phyloP scores from a whole-genome alignment of 2,329 filamentous ascomycete genomes.

The Chrysoporthe austroafricana region DNA sequence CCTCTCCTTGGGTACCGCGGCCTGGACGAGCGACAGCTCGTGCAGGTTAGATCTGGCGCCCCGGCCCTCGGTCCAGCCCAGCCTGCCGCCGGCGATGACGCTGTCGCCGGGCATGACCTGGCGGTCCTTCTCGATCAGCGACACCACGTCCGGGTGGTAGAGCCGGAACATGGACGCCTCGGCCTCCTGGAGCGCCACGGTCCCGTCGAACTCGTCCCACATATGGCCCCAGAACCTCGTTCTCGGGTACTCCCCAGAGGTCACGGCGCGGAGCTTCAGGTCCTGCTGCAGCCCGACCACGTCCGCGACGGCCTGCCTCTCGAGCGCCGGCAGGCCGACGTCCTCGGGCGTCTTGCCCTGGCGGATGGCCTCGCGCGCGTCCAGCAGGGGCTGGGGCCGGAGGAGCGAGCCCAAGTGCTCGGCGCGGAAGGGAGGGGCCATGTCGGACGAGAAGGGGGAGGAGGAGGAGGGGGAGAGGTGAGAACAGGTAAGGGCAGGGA shows the following conservation, averaged over 20 bases:
- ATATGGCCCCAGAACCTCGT: constrained; percentile 58
- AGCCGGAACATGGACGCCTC: constrained; percentile 56
- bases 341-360: constrained; percentile 57
- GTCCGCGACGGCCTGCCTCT: constrained; percentile 67
- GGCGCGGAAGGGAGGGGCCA: constrained; percentile 41
- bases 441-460: constrained; percentile 19
- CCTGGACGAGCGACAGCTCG: constrained; percentile 53
- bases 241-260: constrained; percentile 78
- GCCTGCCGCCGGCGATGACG: constrained; percentile 55
- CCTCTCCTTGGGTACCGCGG: constrained; percentile 48
- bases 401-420: constrained; percentile 44
- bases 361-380: constrained; percentile 61
- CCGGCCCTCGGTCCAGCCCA: constrained; percentile 45
- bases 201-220: constrained; percentile 59
- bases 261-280: constrained; percentile 68
- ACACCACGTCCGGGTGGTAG: constrained; percentile 59
- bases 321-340: constrained; percentile 59
- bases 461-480: background rate
- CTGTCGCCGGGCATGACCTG: constrained; percentile 61
- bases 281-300: constrained; percentile 71
- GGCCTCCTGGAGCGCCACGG: constrained; percentile 52
- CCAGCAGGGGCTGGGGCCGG: constrained; percentile 39
- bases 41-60: constrained; percentile 53
- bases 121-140: constrained; percentile 54
- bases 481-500: background rate